Evolutionary conservation across 2,329 filamentous ascomycete species (phyloP), one percentile per base, ranked within the genome.

Genomic region (Triangularia setosa): DNA sequence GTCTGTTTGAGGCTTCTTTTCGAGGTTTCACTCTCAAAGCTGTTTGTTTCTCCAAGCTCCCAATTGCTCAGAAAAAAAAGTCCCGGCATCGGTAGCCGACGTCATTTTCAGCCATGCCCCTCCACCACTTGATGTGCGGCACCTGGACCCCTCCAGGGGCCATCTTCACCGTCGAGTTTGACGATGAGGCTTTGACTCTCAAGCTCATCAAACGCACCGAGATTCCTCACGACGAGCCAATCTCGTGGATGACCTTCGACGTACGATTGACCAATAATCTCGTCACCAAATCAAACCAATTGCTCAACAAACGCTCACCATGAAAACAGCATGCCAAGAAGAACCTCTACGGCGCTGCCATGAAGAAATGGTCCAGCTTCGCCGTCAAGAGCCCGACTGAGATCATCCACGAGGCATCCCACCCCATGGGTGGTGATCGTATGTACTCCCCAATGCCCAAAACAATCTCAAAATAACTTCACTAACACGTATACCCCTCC

Each of bases 351-450:
- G 92, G 92, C 72, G 89, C 92, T 3, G 91, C 91, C 66, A 95
- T 95, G 91, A 96, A 96, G 83, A 94, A 93, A 76, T 96, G 92
- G 91, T 89, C 89, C 58, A 93, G 90, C 75, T 94, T 91, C 76
- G 81, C 87, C 55, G 90, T 96, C 72, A 85, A 88, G 71, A 89
- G 85, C 70, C 90, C 92, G 2, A 88, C 86, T 1, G 86, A 92
- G 58, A 95, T 96, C 69, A 79, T 87, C 56, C 92, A 95, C 70
- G 84, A 90, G 75, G 82, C 83, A 54, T 92, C 92, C 14, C 87
- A 92, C 76, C 84, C 90, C 2, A 89, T 96, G 76, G 87, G 86
- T 54, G 89, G 91, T 70, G 85, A 96, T 74, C 85, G 90, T 92
- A 83, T 62, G 86, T 79, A 62, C n/a, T 59, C 48, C 18, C 63